Base-by-base conservation (phyloP, 2,329 filamentous ascomycete species). In the Emmonsia crescens region DNA sequence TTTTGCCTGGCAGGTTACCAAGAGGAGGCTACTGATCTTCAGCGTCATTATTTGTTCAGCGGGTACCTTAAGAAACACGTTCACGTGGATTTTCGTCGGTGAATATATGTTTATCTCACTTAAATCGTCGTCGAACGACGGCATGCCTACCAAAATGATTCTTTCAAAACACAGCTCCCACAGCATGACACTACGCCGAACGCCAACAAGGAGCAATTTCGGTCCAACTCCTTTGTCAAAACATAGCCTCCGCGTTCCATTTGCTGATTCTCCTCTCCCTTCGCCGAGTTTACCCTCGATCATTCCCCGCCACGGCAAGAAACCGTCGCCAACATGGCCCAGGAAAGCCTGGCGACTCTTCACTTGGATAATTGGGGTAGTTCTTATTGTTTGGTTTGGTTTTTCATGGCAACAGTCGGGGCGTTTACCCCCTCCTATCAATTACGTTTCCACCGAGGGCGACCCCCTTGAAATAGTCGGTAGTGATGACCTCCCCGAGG, bases 281-380 rank as follows among this genome's bases (percentile, higher is more conserved):
- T 93, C 86, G 1, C 88, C 87, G 1, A 83, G 84, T 65, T 81
- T 91, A 57, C 89, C 87, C 14, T 85, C 84, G 16, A 79, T 89
- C 60, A 78, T 88, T 42, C 85, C 85, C 16, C 81, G 85, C 64
- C 83, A 84, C 69, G 82, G 85, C 69, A 85, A 87, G 74, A 82
- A 84, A 57, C 78, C 79, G 12, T 42, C 78, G 51, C 77, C 82
- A n/a, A 75, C 82, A 57, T 81, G 82, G 44, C 83, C 83, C 4
- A 83, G 82, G 62, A 79, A 83, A 61, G 76, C 86, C 19, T 72
- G 87, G 63, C 80, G 85, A 57, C 70, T 81, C 8, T 68, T 85
- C 14, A 72, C 85, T 14, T 85, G 84, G 72, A 69, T 85, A 19
- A 71, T 76, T 33, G 79, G 81, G 16, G 66, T 84, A 3, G 67